These are phyloP conservation scores for Paecilomyces formosus DNA, from an alignment of 2,329 filamentous ascomycete genomes.

Conservation along the genomic window DNA sequence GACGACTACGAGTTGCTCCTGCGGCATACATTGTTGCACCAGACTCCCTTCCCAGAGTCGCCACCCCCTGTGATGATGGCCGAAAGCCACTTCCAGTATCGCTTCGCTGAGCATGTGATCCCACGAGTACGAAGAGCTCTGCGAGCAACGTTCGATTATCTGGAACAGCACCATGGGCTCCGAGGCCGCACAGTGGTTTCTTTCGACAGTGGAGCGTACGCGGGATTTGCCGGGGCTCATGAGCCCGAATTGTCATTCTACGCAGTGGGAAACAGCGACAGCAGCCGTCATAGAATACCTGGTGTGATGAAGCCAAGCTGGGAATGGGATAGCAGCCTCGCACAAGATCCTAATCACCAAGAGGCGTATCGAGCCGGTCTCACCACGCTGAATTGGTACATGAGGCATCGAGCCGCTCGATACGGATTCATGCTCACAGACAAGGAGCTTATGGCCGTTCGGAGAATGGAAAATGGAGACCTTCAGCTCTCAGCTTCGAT, in stretches of 20 bases:
- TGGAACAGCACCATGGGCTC: neutral
- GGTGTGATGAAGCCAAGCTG: neutral
- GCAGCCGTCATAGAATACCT: neutral
- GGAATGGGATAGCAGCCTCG: neutral
- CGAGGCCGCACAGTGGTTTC: neutral
- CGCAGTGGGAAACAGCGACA: neutral
- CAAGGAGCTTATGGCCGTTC: neutral
- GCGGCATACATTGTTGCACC: neutral
- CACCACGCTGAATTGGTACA: neutral
- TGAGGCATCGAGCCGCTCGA: neutral
- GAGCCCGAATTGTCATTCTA: neutral
- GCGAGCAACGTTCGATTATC: neutral
- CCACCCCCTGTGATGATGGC: neutral
- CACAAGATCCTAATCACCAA: neutral
- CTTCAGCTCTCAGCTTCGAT: neutral
- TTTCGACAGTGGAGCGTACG: neutral
- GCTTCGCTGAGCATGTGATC: neutral
- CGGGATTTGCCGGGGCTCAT: neutral
- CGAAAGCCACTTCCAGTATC: neutral
- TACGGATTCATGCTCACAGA: neutral
- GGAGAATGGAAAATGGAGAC: neutral
- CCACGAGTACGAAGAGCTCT: neutral
- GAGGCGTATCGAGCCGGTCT: neutral
- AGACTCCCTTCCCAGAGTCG: neutral
- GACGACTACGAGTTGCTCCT: neutral